phyloP scores from a whole-genome alignment of 345 rosid genomes.

The Trapa incisa region DNA sequence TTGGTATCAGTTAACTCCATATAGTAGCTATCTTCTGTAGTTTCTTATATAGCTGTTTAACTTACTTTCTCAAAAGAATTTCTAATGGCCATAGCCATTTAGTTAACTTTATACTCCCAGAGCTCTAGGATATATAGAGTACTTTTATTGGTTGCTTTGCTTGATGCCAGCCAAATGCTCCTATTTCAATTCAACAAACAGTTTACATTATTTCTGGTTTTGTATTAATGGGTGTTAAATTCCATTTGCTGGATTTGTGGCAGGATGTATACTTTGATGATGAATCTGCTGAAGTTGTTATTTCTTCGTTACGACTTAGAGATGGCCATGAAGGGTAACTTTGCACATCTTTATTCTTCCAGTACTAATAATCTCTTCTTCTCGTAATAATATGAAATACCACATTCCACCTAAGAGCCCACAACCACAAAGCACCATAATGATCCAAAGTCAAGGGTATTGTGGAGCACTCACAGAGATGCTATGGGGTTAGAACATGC shows the following conservation, averaged over 20 bases:
- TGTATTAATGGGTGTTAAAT: background rate
- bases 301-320: conserved; percentile 87
- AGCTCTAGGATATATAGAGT: background rate
- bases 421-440: too few relatives aligned
- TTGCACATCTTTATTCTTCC: background rate
- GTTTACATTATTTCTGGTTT: background rate
- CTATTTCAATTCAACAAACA: background rate
- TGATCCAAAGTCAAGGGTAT: too few relatives aligned
- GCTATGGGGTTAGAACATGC: background rate
- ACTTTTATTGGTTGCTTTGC: background rate
- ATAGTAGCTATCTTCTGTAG: background rate
- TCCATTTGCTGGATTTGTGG: conserved; percentile 16
- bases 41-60: background rate
- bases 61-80: background rate
- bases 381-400: too few relatives aligned
- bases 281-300: conserved; percentile 93
- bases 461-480: background rate
- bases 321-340: conserved; percentile 78
- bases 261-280: conserved; percentile 99
- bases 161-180: background rate
- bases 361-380: background rate
- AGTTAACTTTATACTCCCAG: background rate
- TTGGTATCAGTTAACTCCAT: too few relatives aligned
- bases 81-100: background rate
- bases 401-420: too few relatives aligned